Conservation (phyloP, 371 early-diverging fungal genomes). For the Haplosporangium sp. region DNA sequence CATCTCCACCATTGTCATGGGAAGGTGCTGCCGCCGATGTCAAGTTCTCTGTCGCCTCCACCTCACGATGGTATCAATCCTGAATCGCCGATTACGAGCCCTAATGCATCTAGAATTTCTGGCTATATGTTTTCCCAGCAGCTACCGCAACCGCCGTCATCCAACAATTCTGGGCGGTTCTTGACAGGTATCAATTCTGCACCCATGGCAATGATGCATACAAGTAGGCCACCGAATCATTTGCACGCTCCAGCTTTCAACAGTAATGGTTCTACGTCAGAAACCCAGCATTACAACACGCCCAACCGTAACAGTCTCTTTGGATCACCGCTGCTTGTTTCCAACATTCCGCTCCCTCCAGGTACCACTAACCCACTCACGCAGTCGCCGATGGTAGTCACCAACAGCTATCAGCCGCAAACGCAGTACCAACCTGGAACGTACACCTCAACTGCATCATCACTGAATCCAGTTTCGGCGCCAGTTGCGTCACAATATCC, state of each 20-base stretch:
- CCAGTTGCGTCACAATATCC: not conserved
- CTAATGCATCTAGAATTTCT: not conserved
- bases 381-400: conserved; percentile 19
- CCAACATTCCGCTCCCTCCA: conserved; percentile 45
- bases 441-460: not conserved
- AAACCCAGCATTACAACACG: not conserved
- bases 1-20: conserved; percentile 49
- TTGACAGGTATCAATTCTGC: conserved; percentile 25
- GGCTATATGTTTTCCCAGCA: conserved; percentile 3
- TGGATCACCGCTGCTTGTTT: conserved; percentile 34
- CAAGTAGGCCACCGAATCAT: not conserved
- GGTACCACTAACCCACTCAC: conserved; percentile 37
- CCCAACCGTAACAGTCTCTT: conserved; percentile 27
- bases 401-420: conserved; percentile 27
- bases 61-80: not conserved
- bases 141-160: conserved; percentile 1
- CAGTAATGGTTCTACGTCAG: conserved; percentile 10
- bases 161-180: conserved; percentile 15
- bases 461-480: not conserved
- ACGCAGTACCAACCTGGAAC: conserved; percentile 32
- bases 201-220: conserved; percentile 3
- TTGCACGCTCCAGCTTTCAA: conserved; percentile 4
- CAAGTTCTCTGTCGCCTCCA: conserved; percentile 18
- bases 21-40: conserved; percentile 16
- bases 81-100: not conserved